phyloP scores from a whole-genome alignment of 2,329 filamentous ascomycete species.

The Albifimbria verrucaria region DNA sequence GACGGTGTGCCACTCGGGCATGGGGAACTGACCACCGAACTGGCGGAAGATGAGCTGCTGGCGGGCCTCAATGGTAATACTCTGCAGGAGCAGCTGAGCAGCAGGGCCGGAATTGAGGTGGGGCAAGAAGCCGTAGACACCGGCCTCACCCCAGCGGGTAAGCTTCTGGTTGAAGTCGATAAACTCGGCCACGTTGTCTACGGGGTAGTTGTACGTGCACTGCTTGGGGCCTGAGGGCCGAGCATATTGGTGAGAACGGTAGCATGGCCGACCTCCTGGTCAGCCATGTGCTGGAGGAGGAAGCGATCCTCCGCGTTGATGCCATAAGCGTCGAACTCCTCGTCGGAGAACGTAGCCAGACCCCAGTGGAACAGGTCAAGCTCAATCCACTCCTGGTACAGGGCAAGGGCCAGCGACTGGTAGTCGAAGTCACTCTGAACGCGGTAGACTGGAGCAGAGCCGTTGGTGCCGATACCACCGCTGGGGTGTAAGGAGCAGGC shows the following conservation, averaged over 20 bases:
- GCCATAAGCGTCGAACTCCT: conserved; percentile 67
- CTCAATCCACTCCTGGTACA: conserved; percentile 85
- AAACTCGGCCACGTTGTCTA: conserved; percentile 69
- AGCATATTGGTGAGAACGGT: conserved; percentile 77
- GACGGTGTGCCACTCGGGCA: conserved; percentile 78
- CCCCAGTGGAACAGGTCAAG: conserved; percentile 79
- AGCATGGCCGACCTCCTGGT: conserved; percentile 75
- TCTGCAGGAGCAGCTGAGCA: conserved; percentile 69
- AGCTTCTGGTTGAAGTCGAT: conserved; percentile 83
- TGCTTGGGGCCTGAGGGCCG: conserved; percentile 66
- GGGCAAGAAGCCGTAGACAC: conserved; percentile 76
- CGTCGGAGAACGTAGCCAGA: conserved; percentile 63
- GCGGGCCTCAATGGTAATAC: conserved; percentile 74
- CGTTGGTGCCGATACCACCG: conserved; percentile 75
- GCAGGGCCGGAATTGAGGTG: conserved; percentile 75
- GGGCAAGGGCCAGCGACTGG: conserved; percentile 68
- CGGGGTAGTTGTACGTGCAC: conserved; percentile 82
- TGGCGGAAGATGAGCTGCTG: conserved; percentile 86
- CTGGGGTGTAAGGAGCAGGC: conserved; percentile 71
- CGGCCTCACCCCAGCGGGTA: conserved; percentile 76
- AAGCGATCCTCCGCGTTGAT: conserved; percentile 66
- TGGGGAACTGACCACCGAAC: conserved; percentile 74
- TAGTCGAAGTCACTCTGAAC: conserved; percentile 82
- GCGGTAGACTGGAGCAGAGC: conserved; percentile 71
- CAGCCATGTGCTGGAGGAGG: conserved; percentile 71